Evolutionary conservation across 495 filamentous ascomycete species (phyloP), one percentile per base, ranked within the genome.

Genomic region (Podospora fimiseda): DNA sequence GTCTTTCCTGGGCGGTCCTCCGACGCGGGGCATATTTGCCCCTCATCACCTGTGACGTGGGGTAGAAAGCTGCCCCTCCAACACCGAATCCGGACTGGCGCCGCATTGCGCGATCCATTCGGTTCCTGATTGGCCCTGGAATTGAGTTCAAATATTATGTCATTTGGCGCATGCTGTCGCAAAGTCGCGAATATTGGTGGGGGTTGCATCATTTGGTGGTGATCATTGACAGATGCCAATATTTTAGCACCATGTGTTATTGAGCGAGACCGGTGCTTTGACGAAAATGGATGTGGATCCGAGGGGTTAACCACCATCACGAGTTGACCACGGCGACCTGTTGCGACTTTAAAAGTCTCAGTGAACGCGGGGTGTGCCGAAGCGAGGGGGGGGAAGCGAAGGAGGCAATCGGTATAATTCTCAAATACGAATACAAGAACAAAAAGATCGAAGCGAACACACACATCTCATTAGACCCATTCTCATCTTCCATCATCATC

Each of bases 71-170:
- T 60, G 59, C 65, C 62, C 62, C 64, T 65, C 64, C 54, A 52
- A 53, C 37, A 6, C 63, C 55, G 20, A 30, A 56, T 67, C 41
- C 9, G 64, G 64, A 39, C 33, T 69, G 58, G 66, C 51, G 60
- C 22, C 11, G 16, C 62, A 69, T 69, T 69, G 64, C 66, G 64
- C 64, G 57, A 69, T 69, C 62, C 22, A 33, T 20, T 37, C 24
- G 21, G 37, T 21, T n/a, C 36, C 8, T 42, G n/a, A 69, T 69
- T 69, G 66, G 66, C 37, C 44, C 20, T 9, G 5, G 16, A 2
- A 2, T 18, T 15, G 47, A 45, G 41, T 16, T 41, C 27, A 24
- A 52, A 53, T 38, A 69, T 69, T 56, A 61, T 64, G 66, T 67
- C 64, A 69, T 69, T 62, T 62, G 46, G 44, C 30, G 48, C 33